A percentile compares a stretch with the other conserved stretches of the same genome.
Conservation (phyloP, 495 filamentous ascomycete genomes). For the Penicillium macrosclerotiorum region DNA sequence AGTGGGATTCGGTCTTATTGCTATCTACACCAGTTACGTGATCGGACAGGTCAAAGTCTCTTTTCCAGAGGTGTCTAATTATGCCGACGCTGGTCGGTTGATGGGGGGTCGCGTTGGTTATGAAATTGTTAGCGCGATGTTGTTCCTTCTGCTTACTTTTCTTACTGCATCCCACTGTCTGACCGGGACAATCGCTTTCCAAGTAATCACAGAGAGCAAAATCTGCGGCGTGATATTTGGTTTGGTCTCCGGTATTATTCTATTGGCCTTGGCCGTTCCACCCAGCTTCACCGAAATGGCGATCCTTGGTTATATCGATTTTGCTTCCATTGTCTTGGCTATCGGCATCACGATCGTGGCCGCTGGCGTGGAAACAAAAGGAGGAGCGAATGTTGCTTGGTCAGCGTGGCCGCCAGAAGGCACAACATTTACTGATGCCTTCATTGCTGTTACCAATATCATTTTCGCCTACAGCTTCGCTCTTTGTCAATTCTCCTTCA, state of each 20-base stretch:
- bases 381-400: conserved; percentile 35
- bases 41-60: conserved; percentile 67
- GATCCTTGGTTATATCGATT: no score
- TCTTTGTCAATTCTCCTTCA: conserved; percentile 65
- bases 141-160: conserved; percentile 61
- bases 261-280: conserved; percentile 59
- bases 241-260: conserved; percentile 58
- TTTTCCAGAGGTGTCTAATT: conserved; percentile 61
- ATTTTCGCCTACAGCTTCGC: conserved; percentile 64
- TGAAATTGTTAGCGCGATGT: conserved; percentile 57
- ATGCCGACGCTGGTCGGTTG: conserved; percentile 62
- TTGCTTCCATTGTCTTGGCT: conserved; percentile 62
- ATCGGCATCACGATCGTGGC: conserved; percentile 68
- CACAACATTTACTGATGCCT: conserved; percentile 31
- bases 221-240: conserved; percentile 63
- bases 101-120: conserved; percentile 60
- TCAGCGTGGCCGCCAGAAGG: conserved; percentile 32
- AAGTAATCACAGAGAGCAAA: conserved; percentile 55
- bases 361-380: conserved; percentile 48
- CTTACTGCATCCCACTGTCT: conserved; percentile 68
- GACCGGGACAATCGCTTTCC: conserved; percentile 68
- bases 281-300: no score
- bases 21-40: conserved; percentile 70
- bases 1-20: conserved; percentile 57
- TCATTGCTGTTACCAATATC: conserved; percentile 68